Percentiles rank a stretch among this genome's conserved stretches.
Conservation (phyloP, 2,329 filamentous ascomycete genomes). For the Diplodia mutila region DNA sequence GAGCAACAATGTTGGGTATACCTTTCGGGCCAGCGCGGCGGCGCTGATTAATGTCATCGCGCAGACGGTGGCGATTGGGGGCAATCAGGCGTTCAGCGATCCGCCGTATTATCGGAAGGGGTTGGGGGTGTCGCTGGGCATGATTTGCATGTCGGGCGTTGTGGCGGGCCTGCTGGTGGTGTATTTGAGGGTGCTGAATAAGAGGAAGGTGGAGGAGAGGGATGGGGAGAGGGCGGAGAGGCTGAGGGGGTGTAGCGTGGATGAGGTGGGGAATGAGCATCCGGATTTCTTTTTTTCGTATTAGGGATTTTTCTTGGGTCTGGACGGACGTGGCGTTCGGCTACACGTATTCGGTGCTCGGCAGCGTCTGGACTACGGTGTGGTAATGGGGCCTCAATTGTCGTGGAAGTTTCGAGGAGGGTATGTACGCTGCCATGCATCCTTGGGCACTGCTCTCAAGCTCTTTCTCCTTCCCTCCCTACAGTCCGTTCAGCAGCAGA, state of each 20-base stretch:
- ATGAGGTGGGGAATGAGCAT: not conserved
- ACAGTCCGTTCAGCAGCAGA: too few species aligned
- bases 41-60: conserved; percentile 27
- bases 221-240: not conserved
- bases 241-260: not conserved
- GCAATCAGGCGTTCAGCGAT: conserved; percentile 27
- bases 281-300: not conserved
- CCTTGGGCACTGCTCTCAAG: too few species aligned
- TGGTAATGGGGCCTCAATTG: too few species aligned
- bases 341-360: too few species aligned
- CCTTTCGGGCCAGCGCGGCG: conserved; percentile 26
- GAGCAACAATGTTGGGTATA: conserved; percentile 28
- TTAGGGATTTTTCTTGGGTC: too few species aligned
- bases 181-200: not conserved
- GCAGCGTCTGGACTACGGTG: too few species aligned
- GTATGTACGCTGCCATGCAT: too few species aligned
- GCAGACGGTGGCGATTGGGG: conserved; percentile 25
- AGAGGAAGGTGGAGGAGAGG: not conserved
- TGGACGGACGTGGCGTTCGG: too few species aligned
- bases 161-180: not conserved
- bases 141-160: not conserved
- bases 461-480: too few species aligned
- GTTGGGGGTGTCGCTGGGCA: not conserved
- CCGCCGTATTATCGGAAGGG: conserved; percentile 28
- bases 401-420: too few species aligned